Base-by-base conservation (phyloP, 805 yeast species). In the Starmerella cellae region DNA sequence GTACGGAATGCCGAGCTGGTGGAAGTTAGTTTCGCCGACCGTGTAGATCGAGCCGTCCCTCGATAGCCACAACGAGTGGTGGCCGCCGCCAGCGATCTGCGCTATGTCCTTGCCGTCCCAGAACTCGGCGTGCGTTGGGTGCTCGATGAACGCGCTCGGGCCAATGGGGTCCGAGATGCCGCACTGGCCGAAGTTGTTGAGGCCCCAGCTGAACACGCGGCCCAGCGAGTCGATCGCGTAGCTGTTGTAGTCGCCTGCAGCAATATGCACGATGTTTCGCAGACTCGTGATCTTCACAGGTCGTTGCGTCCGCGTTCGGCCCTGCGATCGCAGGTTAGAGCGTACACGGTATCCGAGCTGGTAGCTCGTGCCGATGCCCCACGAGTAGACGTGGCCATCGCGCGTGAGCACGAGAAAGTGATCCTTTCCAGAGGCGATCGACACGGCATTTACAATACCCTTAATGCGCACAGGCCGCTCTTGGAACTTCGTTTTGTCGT, bases 351-450 rank as follows among this genome's bases (percentile, higher is more conserved):
- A 74, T 19, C 97, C 99, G 51, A 91, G 69, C 65, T 91, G 97
- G 62, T 69, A 76, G 56, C 83, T 94, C 55, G 87, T 94, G 21
- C 96, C 95, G 59, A 83, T 82, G 52, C 99, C 99, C 98, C 98
- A 91, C 0, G 97, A 87, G 57, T 73, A 84, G 1, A 87, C 96
- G 41, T 77, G 69, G 44, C 98, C 98, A 55, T 74, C 78, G 21
- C 73, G 65, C 59, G 87, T 94, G 29, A 91, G 66, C 20, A 93
- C 91, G 37, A 91, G 60, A 29, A 91, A 60, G 58, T 91, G 98
- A 59, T 91, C 97, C 59, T 87, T 87, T 38, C 99, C 99, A 0
- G 82, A 74, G 1, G 93, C 95, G 43, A 91, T 61, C 56, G 83
- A 91, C 22, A 79, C 83, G 42, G 83, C 76, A 44, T 82, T 73